Conservation (phyloP, 1,139 yeast species). For the Sporopachydermia cereana region DNA sequence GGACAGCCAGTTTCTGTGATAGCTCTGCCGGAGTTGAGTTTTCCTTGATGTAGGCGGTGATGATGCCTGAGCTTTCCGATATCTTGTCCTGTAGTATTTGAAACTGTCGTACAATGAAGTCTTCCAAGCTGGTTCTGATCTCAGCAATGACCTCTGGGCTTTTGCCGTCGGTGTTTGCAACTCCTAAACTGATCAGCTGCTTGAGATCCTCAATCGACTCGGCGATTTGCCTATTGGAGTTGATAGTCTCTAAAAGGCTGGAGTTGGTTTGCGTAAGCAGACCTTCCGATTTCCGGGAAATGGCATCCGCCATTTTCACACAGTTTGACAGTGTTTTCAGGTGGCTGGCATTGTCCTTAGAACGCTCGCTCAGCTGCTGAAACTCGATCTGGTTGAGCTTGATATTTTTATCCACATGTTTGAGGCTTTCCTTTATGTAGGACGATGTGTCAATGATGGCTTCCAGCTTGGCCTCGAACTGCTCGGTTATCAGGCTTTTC, state of each 20-base stretch:
- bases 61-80: background rate
- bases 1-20: background rate
- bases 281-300: constrained; percentile 12
- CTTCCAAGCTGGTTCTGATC: constrained; percentile 5
- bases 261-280: constrained; percentile 9
- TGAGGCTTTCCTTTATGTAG: constrained; percentile 19
- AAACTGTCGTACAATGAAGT: background rate
- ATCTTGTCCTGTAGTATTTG: background rate
- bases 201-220: constrained; percentile 12
- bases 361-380: constrained; percentile 28
- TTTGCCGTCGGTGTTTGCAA: constrained; percentile 15
- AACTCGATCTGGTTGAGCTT: constrained; percentile 29
- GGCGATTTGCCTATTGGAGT: background rate
- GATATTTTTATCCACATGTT: constrained; percentile 25
- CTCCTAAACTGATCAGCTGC: constrained; percentile 14
- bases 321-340: constrained; percentile 22
- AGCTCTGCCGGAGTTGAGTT: background rate
- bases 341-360: constrained; percentile 32
- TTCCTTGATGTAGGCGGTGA: background rate
- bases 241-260: background rate
- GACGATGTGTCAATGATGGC: constrained; percentile 13
- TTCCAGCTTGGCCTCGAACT: constrained; percentile 15
- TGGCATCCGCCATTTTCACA: constrained; percentile 14
- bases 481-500: constrained; percentile 21
- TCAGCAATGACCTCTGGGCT: constrained; percentile 7